A percentile compares a stretch with the other conserved stretches of the same genome.
Conservation (phyloP, 371 early-diverging fungal species). For the Circinella minor region DNA sequence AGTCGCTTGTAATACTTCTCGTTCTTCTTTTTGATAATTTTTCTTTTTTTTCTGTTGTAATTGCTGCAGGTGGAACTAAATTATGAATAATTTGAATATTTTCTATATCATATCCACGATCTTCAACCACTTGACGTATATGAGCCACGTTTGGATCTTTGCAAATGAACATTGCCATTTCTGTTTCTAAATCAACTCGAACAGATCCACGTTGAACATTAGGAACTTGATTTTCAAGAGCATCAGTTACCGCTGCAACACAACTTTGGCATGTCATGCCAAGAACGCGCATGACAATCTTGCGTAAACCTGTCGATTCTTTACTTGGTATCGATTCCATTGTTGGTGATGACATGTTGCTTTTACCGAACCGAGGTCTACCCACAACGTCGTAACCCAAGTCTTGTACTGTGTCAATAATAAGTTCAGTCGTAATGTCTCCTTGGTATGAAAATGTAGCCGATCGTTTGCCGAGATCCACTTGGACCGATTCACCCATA, state of each 20-base stretch:
- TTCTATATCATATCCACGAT: constrained; percentile 43
- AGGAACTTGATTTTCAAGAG: constrained; percentile 30
- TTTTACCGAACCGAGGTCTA: constrained; percentile 24
- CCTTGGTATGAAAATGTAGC: constrained; percentile 51
- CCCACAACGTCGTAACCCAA: constrained; percentile 66
- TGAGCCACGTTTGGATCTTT: constrained; percentile 27
- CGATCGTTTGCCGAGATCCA: constrained; percentile 46
- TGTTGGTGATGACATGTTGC: constrained; percentile 1
- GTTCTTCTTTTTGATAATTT: constrained; percentile 1
- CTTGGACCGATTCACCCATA: constrained; percentile 43
- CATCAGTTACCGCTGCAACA: constrained; percentile 38
- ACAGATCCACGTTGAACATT: constrained; percentile 38
- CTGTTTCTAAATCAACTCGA: constrained; percentile 42
- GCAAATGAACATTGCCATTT: constrained; percentile 53
- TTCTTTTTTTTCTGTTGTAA: constrained; percentile 10
- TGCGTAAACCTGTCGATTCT: constrained; percentile 19
- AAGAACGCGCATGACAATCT: constrained; percentile 53
- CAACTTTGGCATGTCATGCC: constrained; percentile 45
- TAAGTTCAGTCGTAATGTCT: constrained; percentile 20
- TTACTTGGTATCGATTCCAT: background rate
- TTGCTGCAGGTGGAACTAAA: constrained; percentile 34
- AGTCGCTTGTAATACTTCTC: constrained; percentile 3
- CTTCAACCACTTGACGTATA: constrained; percentile 36
- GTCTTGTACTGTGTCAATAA: constrained; percentile 60
- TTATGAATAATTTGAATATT: constrained; percentile 54